Conservation (phyloP, 768 basidiomycete species). For the Erythrobasidium yunnanense region DNA sequence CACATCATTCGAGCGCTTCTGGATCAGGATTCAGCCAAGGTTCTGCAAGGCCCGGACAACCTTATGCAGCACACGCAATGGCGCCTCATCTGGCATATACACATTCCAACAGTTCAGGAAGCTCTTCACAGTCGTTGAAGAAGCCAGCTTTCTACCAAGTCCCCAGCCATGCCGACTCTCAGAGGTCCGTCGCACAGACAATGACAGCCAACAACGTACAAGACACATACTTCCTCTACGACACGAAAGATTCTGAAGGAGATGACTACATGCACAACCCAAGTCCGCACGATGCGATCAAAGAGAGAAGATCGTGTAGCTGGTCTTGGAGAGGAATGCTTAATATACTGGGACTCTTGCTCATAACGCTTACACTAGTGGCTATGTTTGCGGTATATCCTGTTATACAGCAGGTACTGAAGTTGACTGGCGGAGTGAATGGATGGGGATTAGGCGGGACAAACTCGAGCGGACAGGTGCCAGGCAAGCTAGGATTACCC, state of each 20-base stretch:
- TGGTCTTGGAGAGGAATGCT: slow-evolving; percentile 75
- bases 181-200: background rate
- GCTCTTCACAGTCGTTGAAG: background rate
- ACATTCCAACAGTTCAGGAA: background rate
- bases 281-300: slow-evolving; percentile 2
- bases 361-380: slow-evolving; percentile 59
- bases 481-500: too few relatives aligned
- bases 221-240: slow-evolving; percentile 19
- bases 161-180: background rate
- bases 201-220: slow-evolving; percentile 4
- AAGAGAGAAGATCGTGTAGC: slow-evolving; percentile 37
- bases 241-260: slow-evolving; percentile 11
- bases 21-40: background rate
- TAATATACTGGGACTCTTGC: slow-evolving; percentile 62
- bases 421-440: slow-evolving; percentile 27
- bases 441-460: slow-evolving; percentile 39
- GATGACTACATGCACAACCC: slow-evolving; percentile 24
- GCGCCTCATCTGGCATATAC: background rate
- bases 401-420: slow-evolving; percentile 54
- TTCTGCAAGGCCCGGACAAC: background rate
- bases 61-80: background rate
- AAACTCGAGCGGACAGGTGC: slow-evolving; percentile 62
- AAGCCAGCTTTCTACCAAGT: background rate
- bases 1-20: background rate
- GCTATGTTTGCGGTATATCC: slow-evolving; percentile 81